Evolutionary conservation across 441 rosid species (phyloP).

Genomic region (Omphalea diandra): DNA sequence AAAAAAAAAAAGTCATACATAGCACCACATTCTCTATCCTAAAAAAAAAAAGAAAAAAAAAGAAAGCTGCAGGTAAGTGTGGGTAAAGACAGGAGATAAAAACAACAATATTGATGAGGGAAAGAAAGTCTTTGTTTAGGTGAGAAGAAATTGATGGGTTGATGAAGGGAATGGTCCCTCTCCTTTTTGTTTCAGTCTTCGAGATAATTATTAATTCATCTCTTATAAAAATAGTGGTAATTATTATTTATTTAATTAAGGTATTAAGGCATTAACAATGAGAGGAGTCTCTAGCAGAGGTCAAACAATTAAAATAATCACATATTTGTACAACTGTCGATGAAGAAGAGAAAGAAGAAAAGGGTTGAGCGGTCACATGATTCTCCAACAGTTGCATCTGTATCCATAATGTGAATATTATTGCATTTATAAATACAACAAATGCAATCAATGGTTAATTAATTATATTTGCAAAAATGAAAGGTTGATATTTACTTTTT

Average conservation of each 20-base stretch:
- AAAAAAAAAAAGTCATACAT: too few relatives aligned
- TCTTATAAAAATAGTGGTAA: not conserved
- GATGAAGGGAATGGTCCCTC: conserved; percentile 34
- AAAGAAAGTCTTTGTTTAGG: conserved; percentile 54
- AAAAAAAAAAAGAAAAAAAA: too few relatives aligned
- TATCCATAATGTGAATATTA: conserved; percentile 25
- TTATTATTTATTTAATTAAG: not conserved
- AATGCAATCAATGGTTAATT: too few relatives aligned
- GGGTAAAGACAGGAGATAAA: conserved; percentile 28
- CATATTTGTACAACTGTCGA: conserved; percentile 40
- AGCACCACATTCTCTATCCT: conserved; percentile 8
- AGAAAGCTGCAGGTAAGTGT: too few relatives aligned
- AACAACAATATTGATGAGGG: conserved; percentile 20
- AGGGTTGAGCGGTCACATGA: conserved; percentile 34
- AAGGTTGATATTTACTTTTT: too few relatives aligned
- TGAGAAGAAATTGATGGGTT: conserved; percentile 39
- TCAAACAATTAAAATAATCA: conserved; percentile 46
- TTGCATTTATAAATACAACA: conserved; percentile 10
- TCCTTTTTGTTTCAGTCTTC: not conserved
- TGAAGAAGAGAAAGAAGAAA: conserved; percentile 17
- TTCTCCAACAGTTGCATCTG: conserved; percentile 38
- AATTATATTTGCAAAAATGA: too few relatives aligned
- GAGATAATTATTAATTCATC: not conserved
- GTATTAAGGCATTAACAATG: not conserved
- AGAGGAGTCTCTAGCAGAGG: conserved; percentile 22